A percentile compares a stretch with the other conserved stretches of the same genome.
phyloP scores from a whole-genome alignment of 164 flowering plant genomes.

The Umbellularia californica region DNA sequence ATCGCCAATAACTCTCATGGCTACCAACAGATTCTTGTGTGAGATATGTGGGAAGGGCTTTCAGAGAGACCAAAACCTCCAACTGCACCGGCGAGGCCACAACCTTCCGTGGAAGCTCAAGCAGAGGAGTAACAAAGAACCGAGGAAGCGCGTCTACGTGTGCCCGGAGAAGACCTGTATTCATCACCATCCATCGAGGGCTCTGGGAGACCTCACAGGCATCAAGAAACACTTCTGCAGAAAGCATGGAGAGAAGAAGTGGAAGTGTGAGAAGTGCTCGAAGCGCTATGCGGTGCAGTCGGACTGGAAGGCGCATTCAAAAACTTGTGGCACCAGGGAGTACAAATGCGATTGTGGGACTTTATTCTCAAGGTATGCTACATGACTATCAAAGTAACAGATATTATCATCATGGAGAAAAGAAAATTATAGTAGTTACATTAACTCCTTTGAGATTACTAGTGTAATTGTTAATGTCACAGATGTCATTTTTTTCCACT shows the following conservation, averaged over 20 bases:
- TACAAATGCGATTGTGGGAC: conserved; percentile 95
- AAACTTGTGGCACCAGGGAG: conserved; percentile 90
- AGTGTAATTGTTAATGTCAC: not conserved
- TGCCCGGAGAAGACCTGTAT: conserved; percentile 89
- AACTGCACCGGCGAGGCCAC: conserved; percentile 87
- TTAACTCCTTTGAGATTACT: not conserved
- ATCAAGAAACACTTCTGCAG: conserved; percentile 91
- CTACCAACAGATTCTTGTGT: conserved; percentile 90
- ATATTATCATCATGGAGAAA: not conserved
- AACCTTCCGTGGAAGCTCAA: conserved; percentile 98
- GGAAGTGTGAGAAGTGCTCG: conserved; percentile 96
- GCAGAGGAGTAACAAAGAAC: conserved; percentile 70
- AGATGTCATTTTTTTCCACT: not conserved
- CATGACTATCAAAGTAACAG: no score
- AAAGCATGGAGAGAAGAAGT: conserved; percentile 97
- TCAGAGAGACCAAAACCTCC: conserved; percentile 91
- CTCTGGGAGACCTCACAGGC: conserved; percentile 93
- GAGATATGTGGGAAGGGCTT: conserved; percentile 97
- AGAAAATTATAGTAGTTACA: no score
- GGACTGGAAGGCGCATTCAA: conserved; percentile 92
- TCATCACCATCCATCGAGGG: conserved; percentile 87
- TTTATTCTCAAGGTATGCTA: conserved; percentile 67
- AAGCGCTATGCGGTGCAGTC: conserved; percentile 93
- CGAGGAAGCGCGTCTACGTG: conserved; percentile 73
- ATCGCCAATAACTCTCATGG: conserved; percentile 93